Percentiles rank a stretch among this genome's conserved stretches.
Evolutionary conservation across 192 early-diverging fungal genomes (phyloP).

Genomic region (Backusella parvicylindrica): DNA sequence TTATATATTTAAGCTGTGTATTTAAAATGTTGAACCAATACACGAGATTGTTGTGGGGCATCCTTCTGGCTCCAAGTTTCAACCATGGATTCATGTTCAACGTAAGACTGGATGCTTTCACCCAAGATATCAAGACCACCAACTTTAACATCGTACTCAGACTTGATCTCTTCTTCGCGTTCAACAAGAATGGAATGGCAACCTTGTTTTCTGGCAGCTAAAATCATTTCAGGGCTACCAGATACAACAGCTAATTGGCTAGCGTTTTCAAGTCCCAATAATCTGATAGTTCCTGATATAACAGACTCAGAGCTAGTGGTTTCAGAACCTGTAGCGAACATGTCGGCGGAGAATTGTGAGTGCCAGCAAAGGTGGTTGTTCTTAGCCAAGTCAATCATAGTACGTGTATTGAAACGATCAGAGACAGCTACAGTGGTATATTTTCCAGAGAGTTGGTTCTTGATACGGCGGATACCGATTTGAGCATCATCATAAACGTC

Average conservation of each 20-base stretch:
- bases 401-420: conserved; percentile 10
- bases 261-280: conserved; percentile 11
- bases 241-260: conserved; percentile 21
- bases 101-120: conserved; percentile 26
- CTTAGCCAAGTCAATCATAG: conserved; percentile 17
- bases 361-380: conserved; percentile 25
- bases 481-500: conserved; percentile 15
- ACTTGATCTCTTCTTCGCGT: conserved; percentile 1
- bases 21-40: neutral
- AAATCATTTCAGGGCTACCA: neutral
- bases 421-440: conserved; percentile 22
- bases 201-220: conserved; percentile 14
- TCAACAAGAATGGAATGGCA: conserved; percentile 12
- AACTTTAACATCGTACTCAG: neutral
- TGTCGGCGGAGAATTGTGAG: conserved; percentile 21
- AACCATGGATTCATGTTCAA: conserved; percentile 16
- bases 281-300: neutral
- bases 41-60: neutral
- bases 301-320: neutral
- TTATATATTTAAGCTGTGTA: neutral
- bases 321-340: neutral
- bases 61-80: neutral
- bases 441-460: conserved; percentile 4
- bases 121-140: conserved; percentile 24
- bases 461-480: conserved; percentile 10